Percentiles rank a stretch among this genome's conserved stretches.
These are phyloP conservation scores for Mycosphaerella sp. DNA, from an alignment of 2,329 filamentous ascomycete genomes.

Conservation along the genomic window DNA sequence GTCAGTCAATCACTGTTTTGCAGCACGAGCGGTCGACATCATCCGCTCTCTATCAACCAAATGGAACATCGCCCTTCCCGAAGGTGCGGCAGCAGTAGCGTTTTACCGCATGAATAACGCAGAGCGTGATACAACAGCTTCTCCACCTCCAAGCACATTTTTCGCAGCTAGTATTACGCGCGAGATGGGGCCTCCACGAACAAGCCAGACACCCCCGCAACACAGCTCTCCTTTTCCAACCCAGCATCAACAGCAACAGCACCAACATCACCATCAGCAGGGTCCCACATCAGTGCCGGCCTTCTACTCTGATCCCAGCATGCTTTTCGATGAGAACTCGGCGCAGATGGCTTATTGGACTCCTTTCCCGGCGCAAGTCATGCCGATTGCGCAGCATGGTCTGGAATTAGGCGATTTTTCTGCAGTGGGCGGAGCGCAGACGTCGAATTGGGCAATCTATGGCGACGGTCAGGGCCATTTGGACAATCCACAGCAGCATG, in stretches of 20 bases:
- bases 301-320: constrained; percentile 24
- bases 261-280: neutral
- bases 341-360: constrained; percentile 34
- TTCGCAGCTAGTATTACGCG: constrained; percentile 30
- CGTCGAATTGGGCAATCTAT: constrained; percentile 2
- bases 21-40: constrained; percentile 40
- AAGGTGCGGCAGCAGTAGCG: constrained; percentile 30
- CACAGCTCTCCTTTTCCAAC: constrained; percentile 25
- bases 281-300: constrained; percentile 25
- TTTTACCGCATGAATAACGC: constrained; percentile 22
- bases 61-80: constrained; percentile 42
- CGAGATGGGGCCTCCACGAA: constrained; percentile 15
- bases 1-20: constrained; percentile 42
- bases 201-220: constrained; percentile 9
- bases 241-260: constrained; percentile 11
- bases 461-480: neutral
- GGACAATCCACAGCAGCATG: neutral
- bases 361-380: constrained; percentile 38
- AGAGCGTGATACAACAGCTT: constrained; percentile 1
- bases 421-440: constrained; percentile 15
- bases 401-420: constrained; percentile 16
- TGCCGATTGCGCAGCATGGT: constrained; percentile 29
- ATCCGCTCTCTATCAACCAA: constrained; percentile 39
- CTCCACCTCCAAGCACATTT: constrained; percentile 27
- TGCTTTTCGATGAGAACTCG: constrained; percentile 20